Evolutionary conservation across 2,329 filamentous ascomycete species (phyloP), one percentile per base, ranked within the genome.

Genomic region (Rhynchosporium secalis): DNA sequence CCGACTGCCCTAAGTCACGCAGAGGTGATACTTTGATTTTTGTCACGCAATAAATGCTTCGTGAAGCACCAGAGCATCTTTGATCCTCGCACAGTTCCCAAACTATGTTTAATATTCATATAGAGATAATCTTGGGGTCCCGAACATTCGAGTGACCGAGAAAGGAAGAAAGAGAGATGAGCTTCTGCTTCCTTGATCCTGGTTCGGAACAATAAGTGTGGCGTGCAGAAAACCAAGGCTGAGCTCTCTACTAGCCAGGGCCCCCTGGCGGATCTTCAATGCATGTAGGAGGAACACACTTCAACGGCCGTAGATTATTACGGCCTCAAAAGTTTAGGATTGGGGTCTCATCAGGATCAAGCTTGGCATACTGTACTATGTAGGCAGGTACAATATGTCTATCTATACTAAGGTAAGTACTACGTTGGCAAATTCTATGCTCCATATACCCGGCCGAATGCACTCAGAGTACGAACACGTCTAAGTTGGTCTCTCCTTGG

Each of bases 211-310:
- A 46, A 61, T 58, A n/a, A 33, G 28, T 56, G 43, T 59, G 60
- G 60, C 60, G 57, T 62, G 63, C 56, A 62, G 47, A 31, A 47
- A 54, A 55, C 49, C 61, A 59, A 60, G 26, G 57, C 62, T 56
- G 60, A 65, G 41, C n/a, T 63, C 55, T 15, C 33, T 49, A 58
- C 54, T 62, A 55, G 52, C 48, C 43, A 33, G 57, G 58, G 33
- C 20, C 51, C 60, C 51, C 33, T 56, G 48, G 33, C 52, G 52
- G 60, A 59, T 62, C 45, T 33, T 56, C 46, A 48, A 62, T 49
- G 56, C 60, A 43, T 59, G 61, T 49, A 43, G 56, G 56, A 59
- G 38, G 49, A 62, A 51, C 38, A 59, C 15, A 51, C 49, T 33
- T 43, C 61, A 62, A 59, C 56, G 36, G 61, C 40, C 45, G 38